These are phyloP conservation scores for Lineolata rhizophorae DNA, from an alignment of 495 filamentous ascomycete species.

Conservation along the genomic window DNA sequence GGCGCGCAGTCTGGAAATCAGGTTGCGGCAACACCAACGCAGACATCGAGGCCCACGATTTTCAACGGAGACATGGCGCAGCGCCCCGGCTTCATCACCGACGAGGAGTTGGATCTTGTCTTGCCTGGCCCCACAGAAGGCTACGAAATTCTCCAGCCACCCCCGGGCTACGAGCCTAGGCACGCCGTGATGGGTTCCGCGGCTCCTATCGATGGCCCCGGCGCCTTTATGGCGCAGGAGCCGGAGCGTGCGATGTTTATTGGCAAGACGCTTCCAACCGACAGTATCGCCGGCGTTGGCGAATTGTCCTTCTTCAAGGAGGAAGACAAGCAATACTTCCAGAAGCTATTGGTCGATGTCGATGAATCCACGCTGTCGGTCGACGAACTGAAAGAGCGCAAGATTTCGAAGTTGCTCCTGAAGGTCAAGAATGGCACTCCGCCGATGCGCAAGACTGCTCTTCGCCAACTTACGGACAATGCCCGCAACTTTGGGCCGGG, in stretches of 20 bases:
- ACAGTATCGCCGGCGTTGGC: constrained; percentile 92
- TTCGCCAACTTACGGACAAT: constrained; percentile 94
- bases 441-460: constrained; percentile 97
- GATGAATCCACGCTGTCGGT: constrained; percentile 83
- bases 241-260: constrained; percentile 57
- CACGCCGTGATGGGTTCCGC: constrained; percentile 58
- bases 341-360: constrained; percentile 85
- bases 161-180: constrained; percentile 79
- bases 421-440: constrained; percentile 99
- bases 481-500: constrained; percentile 92
- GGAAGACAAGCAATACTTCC: constrained; percentile 98
- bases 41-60: constrained; percentile 48
- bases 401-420: constrained; percentile 90
- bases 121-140: constrained; percentile 79
- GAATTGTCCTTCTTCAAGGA: constrained; percentile 98
- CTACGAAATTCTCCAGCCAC: constrained; percentile 82
- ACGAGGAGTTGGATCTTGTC: constrained; percentile 87
- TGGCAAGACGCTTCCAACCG: constrained; percentile 84
- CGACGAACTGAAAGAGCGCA: constrained; percentile 91
- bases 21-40: constrained; percentile 75
- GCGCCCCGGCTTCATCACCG: constrained; percentile 59
- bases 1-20: too few relatives aligned
- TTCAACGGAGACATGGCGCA: constrained; percentile 70
- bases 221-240: constrained; percentile 96
- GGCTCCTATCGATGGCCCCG: constrained; percentile 40